phyloP scores from a whole-genome alignment of 2,329 filamentous ascomycete species.

The Alternaria alternata region DNA sequence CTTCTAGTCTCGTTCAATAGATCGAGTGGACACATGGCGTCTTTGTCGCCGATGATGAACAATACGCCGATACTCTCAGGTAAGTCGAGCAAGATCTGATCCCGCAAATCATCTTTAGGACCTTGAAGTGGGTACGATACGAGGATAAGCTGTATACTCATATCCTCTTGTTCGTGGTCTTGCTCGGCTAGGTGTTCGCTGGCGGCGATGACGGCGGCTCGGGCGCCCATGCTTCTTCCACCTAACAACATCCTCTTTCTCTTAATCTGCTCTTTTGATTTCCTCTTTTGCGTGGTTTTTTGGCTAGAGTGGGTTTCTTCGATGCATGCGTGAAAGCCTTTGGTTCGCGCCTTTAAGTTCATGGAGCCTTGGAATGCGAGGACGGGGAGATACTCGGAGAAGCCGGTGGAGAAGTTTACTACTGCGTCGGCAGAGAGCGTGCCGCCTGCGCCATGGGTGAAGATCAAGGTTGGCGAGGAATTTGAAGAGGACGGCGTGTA shows the following conservation, averaged over 20 bases:
- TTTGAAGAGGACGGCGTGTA: conserved; percentile 16
- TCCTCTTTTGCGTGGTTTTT: background rate
- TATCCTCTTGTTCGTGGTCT: background rate
- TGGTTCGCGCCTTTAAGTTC: conserved; percentile 51
- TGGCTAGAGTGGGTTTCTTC: conserved; percentile 20
- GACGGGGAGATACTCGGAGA: conserved; percentile 23
- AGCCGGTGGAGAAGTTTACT: conserved; percentile 52
- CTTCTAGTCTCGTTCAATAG: conserved; percentile 35
- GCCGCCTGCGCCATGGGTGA: conserved; percentile 58
- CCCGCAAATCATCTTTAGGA: conserved; percentile 46
- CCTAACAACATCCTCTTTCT: conserved; percentile 37
- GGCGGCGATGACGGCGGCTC: conserved; percentile 53
- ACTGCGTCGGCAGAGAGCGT: conserved; percentile 51
- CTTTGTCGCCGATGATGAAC: conserved; percentile 50
- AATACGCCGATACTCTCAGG: conserved; percentile 42
- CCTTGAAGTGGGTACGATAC: conserved; percentile 54
- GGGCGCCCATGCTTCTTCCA: conserved; percentile 56
- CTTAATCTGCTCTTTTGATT: rapidly evolving
- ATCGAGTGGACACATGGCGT: conserved; percentile 34
- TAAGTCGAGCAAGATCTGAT: conserved; percentile 51
- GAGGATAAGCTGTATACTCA: conserved; percentile 42
- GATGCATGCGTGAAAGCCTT: conserved; percentile 50
- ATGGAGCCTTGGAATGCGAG: conserved; percentile 53
- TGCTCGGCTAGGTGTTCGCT: background rate
- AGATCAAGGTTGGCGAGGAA: conserved; percentile 40